phyloP scores from a whole-genome alignment of 805 yeast species.

The Metschnikowia sp. region DNA sequence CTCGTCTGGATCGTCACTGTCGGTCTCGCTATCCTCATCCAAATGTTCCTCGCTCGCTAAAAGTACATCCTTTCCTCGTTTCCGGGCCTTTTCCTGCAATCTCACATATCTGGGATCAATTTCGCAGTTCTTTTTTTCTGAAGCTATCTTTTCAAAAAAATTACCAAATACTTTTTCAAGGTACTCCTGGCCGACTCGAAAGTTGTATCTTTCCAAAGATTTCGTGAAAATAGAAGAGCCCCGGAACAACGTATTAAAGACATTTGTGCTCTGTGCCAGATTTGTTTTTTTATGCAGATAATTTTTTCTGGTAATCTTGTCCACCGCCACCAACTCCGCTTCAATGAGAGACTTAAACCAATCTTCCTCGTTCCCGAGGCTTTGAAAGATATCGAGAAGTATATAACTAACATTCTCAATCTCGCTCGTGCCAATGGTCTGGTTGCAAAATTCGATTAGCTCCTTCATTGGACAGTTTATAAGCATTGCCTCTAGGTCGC shows the following conservation, averaged over 20 bases:
- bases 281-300: constrained; percentile 29
- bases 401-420: constrained; percentile 57
- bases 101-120: constrained; percentile 70
- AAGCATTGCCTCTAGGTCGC: constrained; percentile 60
- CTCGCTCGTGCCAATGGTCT: constrained; percentile 35
- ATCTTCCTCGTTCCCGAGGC: constrained; percentile 60
- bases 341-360: constrained; percentile 74
- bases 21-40: constrained; percentile 22
- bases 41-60: constrained; percentile 1
- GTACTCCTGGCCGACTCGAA: constrained; percentile 76
- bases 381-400: constrained; percentile 70
- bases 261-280: constrained; percentile 35
- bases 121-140: constrained; percentile 61
- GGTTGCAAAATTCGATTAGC: constrained; percentile 47
- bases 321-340: constrained; percentile 55
- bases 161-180: constrained; percentile 68
- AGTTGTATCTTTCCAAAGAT: constrained; percentile 72
- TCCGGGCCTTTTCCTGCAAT: constrained; percentile 27
- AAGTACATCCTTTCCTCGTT: constrained; percentile 19
- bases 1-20: constrained; percentile 24
- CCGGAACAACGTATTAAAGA: constrained; percentile 67
- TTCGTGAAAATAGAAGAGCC: constrained; percentile 84
- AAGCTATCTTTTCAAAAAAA: constrained; percentile 53
- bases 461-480: constrained; percentile 49
- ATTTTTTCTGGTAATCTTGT: constrained; percentile 41